Evolutionary conservation across 805 yeast genomes (phyloP).

Genomic region (Starmerella potacharoeniae): DNA sequence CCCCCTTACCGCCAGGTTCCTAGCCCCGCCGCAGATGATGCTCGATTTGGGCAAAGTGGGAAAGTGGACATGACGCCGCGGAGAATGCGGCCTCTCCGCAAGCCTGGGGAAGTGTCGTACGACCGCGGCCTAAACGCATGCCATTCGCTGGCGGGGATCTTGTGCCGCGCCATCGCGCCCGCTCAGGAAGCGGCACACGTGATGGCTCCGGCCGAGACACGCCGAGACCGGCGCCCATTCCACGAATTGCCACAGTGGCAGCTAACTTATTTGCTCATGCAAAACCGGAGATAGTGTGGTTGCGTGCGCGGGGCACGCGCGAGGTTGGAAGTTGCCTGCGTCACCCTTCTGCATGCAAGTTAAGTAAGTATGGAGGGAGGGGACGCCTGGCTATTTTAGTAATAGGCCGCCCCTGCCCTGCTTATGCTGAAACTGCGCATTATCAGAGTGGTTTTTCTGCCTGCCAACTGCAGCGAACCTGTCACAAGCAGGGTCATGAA

Average conservation of each 20-base stretch:
- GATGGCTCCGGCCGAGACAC: not conserved
- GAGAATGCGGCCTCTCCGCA: no score
- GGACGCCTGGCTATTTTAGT: not conserved
- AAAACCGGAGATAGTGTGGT: not conserved
- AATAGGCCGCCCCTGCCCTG: not conserved
- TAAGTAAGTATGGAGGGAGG: not conserved
- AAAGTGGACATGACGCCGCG: no score
- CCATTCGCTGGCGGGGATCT: no score
- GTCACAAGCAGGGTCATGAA: not conserved
- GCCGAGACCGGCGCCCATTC: not conserved
- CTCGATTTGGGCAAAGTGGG: no score
- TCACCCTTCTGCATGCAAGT: not conserved
- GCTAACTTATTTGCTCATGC: not conserved
- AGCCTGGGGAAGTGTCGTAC: no score
- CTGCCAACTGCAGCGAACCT: not conserved
- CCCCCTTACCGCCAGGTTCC: not conserved
- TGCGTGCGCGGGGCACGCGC: not conserved
- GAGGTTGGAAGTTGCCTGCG: not conserved
- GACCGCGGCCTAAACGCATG: no score
- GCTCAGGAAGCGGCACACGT: not conserved
- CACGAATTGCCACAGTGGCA: not conserved
- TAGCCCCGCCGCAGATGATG: not conserved
- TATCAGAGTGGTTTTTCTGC: not conserved
- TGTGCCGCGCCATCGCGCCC: no score
- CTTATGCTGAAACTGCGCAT: not conserved